phyloP scores from a whole-genome alignment of 2,329 filamentous ascomycete genomes.

The Calonectria henricotiae region DNA sequence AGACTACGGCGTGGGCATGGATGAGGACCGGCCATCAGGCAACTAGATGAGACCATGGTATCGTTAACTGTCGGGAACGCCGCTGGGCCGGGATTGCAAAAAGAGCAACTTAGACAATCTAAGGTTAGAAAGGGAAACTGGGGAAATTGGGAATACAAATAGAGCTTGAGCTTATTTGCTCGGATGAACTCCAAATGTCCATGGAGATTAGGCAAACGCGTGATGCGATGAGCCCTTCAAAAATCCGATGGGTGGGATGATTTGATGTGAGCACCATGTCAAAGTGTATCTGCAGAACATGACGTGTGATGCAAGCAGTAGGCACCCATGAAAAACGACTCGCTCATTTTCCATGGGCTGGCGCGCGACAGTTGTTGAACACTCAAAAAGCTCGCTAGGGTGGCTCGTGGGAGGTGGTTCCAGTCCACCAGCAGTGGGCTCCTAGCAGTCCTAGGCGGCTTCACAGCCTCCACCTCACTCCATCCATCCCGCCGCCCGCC shows the following conservation, averaged over 20 bases:
- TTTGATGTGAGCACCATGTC: not conserved
- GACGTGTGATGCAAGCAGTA: not conserved
- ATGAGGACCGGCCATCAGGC: conserved; percentile 36
- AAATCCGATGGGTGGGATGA: not conserved
- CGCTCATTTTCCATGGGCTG: not conserved
- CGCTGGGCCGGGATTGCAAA: conserved; percentile 13
- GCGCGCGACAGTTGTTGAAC: conserved; percentile 21
- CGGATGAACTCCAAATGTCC: not conserved
- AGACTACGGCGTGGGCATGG: conserved; percentile 41
- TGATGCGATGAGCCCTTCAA: not conserved
- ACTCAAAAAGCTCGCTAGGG: not conserved
- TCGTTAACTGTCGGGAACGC: not conserved
- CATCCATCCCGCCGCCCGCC: conserved; percentile 28
- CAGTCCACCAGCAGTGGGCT: conserved; percentile 8
- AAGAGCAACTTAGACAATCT: not conserved
- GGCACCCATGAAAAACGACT: not conserved
- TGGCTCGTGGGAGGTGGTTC: conserved; percentile 11
- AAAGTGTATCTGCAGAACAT: not conserved
- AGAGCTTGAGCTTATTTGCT: conserved; percentile 21
- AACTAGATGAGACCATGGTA: not conserved
- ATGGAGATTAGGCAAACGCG: not conserved
- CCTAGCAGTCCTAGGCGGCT: conserved; percentile 16
- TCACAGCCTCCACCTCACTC: conserved; percentile 23
- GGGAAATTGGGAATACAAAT: conserved; percentile 34
- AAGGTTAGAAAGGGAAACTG: conserved; percentile 21